Percentiles rank a stretch among this genome's conserved stretches.
Evolutionary conservation across 148 eudicot species (phyloP).

Genomic region (Silene latifolia): DNA sequence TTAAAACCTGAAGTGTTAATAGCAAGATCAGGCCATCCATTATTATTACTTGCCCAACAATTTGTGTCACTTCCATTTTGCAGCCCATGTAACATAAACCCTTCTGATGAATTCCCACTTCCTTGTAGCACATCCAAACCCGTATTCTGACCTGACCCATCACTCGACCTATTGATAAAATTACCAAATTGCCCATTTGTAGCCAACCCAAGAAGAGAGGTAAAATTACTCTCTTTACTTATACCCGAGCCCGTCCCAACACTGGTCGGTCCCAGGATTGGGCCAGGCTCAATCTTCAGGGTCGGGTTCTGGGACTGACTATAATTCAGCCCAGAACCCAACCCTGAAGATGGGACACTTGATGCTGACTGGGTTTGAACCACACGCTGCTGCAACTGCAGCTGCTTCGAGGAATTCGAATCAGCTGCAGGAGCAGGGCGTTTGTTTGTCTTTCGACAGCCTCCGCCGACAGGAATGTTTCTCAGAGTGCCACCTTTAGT

Average conservation of each 20-base stretch:
- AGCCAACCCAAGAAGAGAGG: constrained; percentile 35
- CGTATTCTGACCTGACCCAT: constrained; percentile 29
- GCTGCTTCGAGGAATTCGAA: constrained; percentile 1
- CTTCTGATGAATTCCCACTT: constrained; percentile 21
- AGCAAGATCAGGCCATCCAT: constrained; percentile 68
- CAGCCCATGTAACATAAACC: constrained; percentile 21
- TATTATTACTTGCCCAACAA: constrained; percentile 35
- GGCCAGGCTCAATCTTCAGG: constrained; percentile 1
- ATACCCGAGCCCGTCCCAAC: constrained; percentile 4
- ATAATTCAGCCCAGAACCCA: not conserved
- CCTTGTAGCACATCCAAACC: constrained; percentile 18
- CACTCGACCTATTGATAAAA: constrained; percentile 34
- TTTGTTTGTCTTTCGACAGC: constrained; percentile 66
- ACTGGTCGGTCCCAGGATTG: not conserved
- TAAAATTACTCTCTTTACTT: constrained; percentile 14
- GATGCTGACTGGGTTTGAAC: not conserved
- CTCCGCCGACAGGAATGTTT: constrained; percentile 93
- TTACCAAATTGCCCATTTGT: constrained; percentile 37
- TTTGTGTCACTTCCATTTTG: constrained; percentile 23
- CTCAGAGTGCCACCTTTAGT: constrained; percentile 87
- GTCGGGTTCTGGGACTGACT: constrained; percentile 9
- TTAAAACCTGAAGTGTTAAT: constrained; percentile 59
- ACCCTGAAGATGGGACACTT: not conserved
- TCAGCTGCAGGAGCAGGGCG: constrained; percentile 32
- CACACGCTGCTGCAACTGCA: not conserved